Percentiles rank a stretch among this genome's conserved stretches.
phyloP scores from a whole-genome alignment of 116 monocot genomes.

The Zostera marina region DNA sequence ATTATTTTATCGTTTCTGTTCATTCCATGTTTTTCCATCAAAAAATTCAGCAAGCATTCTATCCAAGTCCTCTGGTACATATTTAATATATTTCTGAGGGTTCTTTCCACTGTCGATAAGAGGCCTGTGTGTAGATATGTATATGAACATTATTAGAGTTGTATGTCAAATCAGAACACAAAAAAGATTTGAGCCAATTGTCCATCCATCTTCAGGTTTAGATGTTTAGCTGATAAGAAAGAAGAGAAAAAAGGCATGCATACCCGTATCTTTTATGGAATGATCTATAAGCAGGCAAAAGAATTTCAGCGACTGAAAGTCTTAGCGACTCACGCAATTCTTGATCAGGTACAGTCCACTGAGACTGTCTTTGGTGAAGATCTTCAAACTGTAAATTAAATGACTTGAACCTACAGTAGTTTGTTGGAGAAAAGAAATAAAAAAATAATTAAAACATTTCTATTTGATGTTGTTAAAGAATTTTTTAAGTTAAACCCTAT shows the following conservation, averaged over 20 bases:
- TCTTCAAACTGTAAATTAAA: slow-evolving; percentile 90
- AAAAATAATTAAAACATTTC: too few species aligned
- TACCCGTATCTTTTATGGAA: slow-evolving; percentile 91
- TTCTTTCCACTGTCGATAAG: slow-evolving; percentile 49
- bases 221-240: background rate
- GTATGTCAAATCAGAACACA: background rate
- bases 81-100: slow-evolving; percentile 48
- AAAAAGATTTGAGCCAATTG: background rate
- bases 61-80: slow-evolving; percentile 46
- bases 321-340: slow-evolving; percentile 79
- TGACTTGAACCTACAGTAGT: slow-evolving; percentile 51
- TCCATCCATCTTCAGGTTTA: background rate
- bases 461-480: too few species aligned
- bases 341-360: slow-evolving; percentile 84
- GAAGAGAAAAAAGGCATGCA: too few species aligned
- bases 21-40: slow-evolving; percentile 27
- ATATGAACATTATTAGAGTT: background rate
- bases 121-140: slow-evolving; percentile 14
- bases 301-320: slow-evolving; percentile 82
- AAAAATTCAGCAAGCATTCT: slow-evolving; percentile 56
- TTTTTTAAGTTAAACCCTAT: background rate
- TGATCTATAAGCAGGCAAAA: slow-evolving; percentile 80
- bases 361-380: slow-evolving; percentile 75
- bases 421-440: too few species aligned
- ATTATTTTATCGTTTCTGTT: slow-evolving; percentile 30